These are phyloP conservation scores for Fusarium poae DNA, from an alignment of 2,329 filamentous ascomycete species.

Conservation along the genomic window DNA sequence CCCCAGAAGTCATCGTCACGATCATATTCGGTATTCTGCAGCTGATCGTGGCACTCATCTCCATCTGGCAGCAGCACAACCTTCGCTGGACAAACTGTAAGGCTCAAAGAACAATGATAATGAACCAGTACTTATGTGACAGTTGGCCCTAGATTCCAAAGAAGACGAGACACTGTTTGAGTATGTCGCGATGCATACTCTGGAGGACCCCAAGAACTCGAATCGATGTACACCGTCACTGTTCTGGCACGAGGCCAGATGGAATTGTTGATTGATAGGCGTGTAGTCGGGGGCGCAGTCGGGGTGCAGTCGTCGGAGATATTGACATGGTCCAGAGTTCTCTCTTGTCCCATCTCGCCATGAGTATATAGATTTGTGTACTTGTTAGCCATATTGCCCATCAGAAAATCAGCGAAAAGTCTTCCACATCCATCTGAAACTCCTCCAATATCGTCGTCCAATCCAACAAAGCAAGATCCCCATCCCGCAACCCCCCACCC, in stretches of 20 bases:
- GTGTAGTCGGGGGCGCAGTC: background rate
- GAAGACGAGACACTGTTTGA: background rate
- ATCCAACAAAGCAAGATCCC: conserved; percentile 41
- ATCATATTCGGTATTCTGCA: conserved; percentile 12
- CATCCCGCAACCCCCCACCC: conserved; percentile 2
- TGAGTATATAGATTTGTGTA: too few species aligned
- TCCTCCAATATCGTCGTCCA: conserved; percentile 51
- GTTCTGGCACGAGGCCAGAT: too few species aligned
- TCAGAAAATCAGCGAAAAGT: conserved; percentile 41
- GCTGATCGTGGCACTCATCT: background rate
- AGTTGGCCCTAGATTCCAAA: background rate
- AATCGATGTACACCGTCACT: background rate
- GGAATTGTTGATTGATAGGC: too few species aligned
- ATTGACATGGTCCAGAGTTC: background rate
- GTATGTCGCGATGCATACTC: fast-evolving
- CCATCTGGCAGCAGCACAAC: conserved; percentile 9
- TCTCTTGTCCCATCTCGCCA: background rate
- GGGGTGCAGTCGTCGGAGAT: background rate
- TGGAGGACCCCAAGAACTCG: fast-evolving
- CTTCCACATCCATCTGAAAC: conserved; percentile 47
- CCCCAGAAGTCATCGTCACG: background rate
- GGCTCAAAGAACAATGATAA: fast-evolving
- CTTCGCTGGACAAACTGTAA: background rate
- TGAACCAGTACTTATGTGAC: fast-evolving
- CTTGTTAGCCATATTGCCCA: background rate